Conservation (phyloP, 306 rosid species). For the Clitoria ternatea region DNA sequence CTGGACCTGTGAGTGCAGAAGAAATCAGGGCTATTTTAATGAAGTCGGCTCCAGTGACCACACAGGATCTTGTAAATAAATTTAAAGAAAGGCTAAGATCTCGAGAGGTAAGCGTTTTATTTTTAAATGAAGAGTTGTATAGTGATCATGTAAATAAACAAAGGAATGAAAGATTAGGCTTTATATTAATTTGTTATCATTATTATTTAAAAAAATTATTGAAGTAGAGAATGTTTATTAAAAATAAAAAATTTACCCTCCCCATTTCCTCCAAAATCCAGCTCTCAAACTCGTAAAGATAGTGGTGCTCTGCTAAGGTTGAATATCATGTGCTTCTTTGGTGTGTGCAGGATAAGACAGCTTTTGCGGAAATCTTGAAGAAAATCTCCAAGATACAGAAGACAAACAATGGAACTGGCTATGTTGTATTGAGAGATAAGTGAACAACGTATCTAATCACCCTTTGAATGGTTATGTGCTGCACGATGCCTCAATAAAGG, state of each 20-base stretch:
- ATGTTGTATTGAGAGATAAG: slow-evolving; percentile 60
- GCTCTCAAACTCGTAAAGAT: too few relatives aligned
- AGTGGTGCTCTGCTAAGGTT: slow-evolving; percentile 6
- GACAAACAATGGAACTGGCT: slow-evolving; percentile 43
- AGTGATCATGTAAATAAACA: too few relatives aligned
- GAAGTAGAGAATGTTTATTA: too few relatives aligned
- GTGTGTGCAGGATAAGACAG: slow-evolving; percentile 67
- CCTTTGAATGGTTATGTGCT: background rate
- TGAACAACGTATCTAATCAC: slow-evolving; percentile 25
- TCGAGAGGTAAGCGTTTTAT: slow-evolving; percentile 61
- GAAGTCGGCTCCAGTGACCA: slow-evolving; percentile 71
- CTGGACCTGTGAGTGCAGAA: slow-evolving; percentile 77
- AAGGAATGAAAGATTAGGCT: too few relatives aligned
- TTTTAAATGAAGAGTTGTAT: too few relatives aligned
- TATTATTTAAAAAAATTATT: too few relatives aligned
- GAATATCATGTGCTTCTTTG: background rate
- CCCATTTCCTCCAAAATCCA: too few relatives aligned
- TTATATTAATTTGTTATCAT: too few relatives aligned
- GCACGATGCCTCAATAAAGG: background rate
- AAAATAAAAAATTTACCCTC: too few relatives aligned
- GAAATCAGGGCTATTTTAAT: slow-evolving; percentile 77
- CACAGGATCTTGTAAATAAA: slow-evolving; percentile 79
- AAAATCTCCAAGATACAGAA: slow-evolving; percentile 78
- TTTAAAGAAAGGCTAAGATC: slow-evolving; percentile 64
- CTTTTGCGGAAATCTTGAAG: slow-evolving; percentile 69